A percentile compares a stretch with the other conserved stretches of the same genome.
phyloP scores from a whole-genome alignment of 2,329 filamentous ascomycete genomes.

The Colletotrichum lupini region DNA sequence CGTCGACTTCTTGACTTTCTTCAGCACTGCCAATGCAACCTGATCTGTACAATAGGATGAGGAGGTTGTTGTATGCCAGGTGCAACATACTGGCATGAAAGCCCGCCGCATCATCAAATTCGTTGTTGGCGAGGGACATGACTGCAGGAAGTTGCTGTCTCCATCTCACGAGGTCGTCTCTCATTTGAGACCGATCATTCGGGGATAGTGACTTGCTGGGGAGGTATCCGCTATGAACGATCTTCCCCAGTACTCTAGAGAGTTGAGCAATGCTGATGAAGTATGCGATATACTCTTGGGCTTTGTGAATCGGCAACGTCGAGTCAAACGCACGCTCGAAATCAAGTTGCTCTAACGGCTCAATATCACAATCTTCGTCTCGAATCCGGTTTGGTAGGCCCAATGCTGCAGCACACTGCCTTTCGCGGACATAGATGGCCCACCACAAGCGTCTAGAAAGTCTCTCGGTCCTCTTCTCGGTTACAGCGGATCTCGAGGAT shows the following conservation, averaged over 20 bases:
- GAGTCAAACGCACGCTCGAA: constrained; percentile 35
- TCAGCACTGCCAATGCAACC: constrained; percentile 49
- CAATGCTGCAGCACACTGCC: constrained; percentile 56
- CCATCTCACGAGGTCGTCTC: constrained; percentile 52
- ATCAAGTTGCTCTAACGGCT: background rate
- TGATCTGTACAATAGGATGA: constrained; percentile 56
- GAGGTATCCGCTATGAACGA: constrained; percentile 34
- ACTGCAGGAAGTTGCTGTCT: constrained; percentile 46
- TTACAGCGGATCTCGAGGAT: constrained; percentile 13
- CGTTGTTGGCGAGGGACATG: background rate
- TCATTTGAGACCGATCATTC: constrained; percentile 45
- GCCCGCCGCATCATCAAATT: constrained; percentile 43
- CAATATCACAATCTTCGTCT: constrained; percentile 58
- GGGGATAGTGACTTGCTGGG: constrained; percentile 35
- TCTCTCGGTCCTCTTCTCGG: constrained; percentile 41
- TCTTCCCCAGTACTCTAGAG: constrained; percentile 41
- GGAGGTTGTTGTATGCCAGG: constrained; percentile 58
- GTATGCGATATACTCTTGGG: constrained; percentile 47
- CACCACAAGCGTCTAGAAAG: constrained; percentile 63
- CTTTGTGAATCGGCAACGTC: constrained; percentile 44
- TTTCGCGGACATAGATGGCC: constrained; percentile 62
- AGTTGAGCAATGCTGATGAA: constrained; percentile 42
- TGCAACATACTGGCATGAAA: constrained; percentile 55
- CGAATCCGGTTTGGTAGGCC: constrained; percentile 59
- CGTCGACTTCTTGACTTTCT: constrained; percentile 44